Conservation (phyloP, 1,284 basidiomycete species). For the Porogramme epimiltina region DNA sequence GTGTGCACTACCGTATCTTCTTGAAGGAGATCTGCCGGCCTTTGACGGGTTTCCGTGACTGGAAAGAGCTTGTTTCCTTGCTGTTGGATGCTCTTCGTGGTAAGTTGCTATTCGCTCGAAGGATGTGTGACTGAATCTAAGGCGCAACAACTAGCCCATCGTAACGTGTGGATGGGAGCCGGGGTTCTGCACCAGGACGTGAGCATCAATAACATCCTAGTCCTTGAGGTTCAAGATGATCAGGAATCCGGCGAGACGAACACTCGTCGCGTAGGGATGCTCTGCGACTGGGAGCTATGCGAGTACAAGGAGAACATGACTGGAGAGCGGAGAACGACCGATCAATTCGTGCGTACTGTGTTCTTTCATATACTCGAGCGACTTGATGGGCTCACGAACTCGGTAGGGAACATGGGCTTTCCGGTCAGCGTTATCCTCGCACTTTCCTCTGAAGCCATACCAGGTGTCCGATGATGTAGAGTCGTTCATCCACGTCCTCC, state of each 20-base stretch:
- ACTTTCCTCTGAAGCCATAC: slow-evolving; percentile 14
- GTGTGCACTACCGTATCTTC: slow-evolving; percentile 2
- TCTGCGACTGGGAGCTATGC: slow-evolving; percentile 14
- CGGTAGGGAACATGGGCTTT: slow-evolving; percentile 21
- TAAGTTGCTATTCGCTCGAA: background rate
- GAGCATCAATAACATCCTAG: slow-evolving; percentile 10
- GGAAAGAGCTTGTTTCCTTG: background rate
- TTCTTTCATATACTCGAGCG: no score
- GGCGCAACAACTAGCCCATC: slow-evolving; percentile 1
- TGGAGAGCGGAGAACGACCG: background rate
- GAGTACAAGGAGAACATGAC: background rate
- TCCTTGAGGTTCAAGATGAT: background rate
- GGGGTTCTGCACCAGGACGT: slow-evolving; percentile 10
- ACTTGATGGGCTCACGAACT: no score
- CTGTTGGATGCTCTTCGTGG: background rate
- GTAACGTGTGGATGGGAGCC: background rate
- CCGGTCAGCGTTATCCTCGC: slow-evolving; percentile 10
- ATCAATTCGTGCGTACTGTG: background rate
- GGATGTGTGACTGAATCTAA: background rate
- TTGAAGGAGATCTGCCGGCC: slow-evolving; percentile 1
- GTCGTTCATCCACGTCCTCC: slow-evolving; percentile 16
- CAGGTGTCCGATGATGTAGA: slow-evolving; percentile 18
- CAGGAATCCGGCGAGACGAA: no score
- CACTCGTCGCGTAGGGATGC: no score
- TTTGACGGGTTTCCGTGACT: background rate